Evolutionary conservation across 305 asterid species (phyloP).

Genomic region (Ilex paraguariensis): DNA sequence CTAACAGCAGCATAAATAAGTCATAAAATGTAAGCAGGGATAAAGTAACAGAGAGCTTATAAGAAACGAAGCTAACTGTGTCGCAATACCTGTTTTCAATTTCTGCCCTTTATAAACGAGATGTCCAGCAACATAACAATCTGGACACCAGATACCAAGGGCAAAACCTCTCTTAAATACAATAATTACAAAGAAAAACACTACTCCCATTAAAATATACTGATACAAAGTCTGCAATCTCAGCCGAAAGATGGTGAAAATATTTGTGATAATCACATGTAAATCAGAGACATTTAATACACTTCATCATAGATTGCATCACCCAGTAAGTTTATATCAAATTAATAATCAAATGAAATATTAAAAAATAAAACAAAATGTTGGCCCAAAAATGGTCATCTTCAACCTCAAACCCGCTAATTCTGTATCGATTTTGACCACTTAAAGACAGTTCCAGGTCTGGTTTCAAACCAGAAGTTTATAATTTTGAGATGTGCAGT

Average conservation of each 20-base stretch:
- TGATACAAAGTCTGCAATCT: conserved; percentile 21
- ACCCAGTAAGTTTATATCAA: background rate
- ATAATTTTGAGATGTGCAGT: conserved; percentile 3
- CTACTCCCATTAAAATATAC: background rate
- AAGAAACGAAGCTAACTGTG: conserved; percentile 39
- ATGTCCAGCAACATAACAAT: conserved; percentile 24
- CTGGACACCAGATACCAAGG: conserved; percentile 56
- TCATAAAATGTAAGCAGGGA: conserved; percentile 43
- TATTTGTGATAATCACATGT: conserved; percentile 32
- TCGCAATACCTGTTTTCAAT: conserved; percentile 65
- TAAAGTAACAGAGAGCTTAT: conserved; percentile 68
- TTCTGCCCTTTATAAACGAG: conserved; percentile 33
- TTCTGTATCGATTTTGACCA: no score
- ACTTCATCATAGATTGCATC: conserved; percentile 40
- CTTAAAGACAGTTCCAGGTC: no score
- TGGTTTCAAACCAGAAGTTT: no score
- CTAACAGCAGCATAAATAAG: no score
- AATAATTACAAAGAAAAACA: background rate
- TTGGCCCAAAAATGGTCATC: background rate
- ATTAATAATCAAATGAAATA: background rate
- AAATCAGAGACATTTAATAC: conserved; percentile 21
- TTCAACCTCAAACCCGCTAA: no score
- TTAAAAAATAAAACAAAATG: background rate
- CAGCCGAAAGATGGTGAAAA: conserved; percentile 68
- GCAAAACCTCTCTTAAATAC: conserved; percentile 14